These are phyloP conservation scores for Piedraia hortae DNA, from an alignment of 2,329 filamentous ascomycete genomes.

Conservation along the genomic window DNA sequence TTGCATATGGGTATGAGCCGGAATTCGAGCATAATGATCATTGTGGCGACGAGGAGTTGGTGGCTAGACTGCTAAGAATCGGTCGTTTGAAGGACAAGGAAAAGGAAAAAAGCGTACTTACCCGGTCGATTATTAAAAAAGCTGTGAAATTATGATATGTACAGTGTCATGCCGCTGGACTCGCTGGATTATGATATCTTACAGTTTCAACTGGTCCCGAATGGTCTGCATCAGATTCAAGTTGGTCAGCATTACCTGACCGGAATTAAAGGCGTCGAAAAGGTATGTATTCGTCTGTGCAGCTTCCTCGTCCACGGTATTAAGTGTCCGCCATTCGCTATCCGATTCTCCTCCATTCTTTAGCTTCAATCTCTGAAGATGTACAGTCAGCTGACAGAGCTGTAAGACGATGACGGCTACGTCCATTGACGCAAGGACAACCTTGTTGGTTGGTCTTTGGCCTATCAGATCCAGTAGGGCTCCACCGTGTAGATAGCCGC, in stretches of 20 bases:
- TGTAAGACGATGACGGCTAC: constrained; percentile 26
- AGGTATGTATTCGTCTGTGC: constrained; percentile 10
- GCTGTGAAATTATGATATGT: too few species aligned
- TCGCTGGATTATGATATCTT: too few species aligned
- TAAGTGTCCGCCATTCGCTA: constrained; percentile 5
- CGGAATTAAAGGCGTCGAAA: constrained; percentile 20
- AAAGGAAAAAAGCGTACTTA: constrained; percentile 21
- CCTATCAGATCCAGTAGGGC: constrained; percentile 37
- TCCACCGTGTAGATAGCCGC: constrained; percentile 32
- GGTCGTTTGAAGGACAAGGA: constrained; percentile 27
- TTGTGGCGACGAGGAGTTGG: constrained; percentile 40
- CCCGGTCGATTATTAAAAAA: constrained; percentile 12
- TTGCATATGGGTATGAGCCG: constrained; percentile 60
- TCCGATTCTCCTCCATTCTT: constrained; percentile 18
- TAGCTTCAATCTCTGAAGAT: constrained; percentile 23
- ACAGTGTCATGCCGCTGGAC: too few species aligned
- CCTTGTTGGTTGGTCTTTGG: constrained; percentile 27
- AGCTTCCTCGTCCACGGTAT: constrained; percentile 2
- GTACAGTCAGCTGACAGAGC: constrained; percentile 27
- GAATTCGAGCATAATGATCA: constrained; percentile 50
- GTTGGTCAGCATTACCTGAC: constrained; percentile 20
- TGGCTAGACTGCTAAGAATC: constrained; percentile 25
- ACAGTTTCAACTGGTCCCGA: constrained; percentile 18
- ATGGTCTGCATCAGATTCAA: constrained; percentile 17
- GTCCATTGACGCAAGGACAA: constrained; percentile 26